Evolutionary conservation across 2,329 filamentous ascomycete genomes (phyloP), one percentile per base, ranked within the genome.

Genomic region (Cercospora sojina): DNA sequence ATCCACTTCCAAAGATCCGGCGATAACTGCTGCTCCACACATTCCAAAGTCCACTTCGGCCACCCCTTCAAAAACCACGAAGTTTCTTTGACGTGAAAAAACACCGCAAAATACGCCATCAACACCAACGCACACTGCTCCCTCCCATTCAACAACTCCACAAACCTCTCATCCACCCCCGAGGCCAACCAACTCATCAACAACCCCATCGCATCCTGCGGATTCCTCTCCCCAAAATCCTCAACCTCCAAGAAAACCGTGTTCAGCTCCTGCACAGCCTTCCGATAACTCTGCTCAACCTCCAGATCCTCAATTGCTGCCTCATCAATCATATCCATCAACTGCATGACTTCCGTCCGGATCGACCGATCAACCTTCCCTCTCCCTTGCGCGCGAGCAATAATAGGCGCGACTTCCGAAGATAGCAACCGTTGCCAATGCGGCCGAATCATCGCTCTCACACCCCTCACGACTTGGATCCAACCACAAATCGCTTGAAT

Each of bases 391-490:
- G 62, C 43, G 27, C 56, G 27, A 9, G 29, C 29, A 7, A 69
- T 47, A 3, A 69, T 27, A 31, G 62, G 58, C 25, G 64, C 67
- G 20, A 70, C 58, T 32, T 70, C 69, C 2, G 69, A 70, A 13
- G 58, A 32, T 20, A 64, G 25, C 3, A 70, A 38, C 6, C 62
- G 56, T 23, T 67, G 49, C 64, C 67, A 66, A 41, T 70, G 67
- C 27, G 60, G 64, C 12, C 31, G 16, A 20, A 70, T 59, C 23
- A 55, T 69, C 5, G 59, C 60, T 27, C 61, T 43, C 1, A 65
- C 60, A 4, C 69, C 69, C 35, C 64, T 61, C 10, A 69, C 61
- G 16, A 69, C 38, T 10, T 65, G 64, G 6, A 69, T 69, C 69
- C 67, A 70, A 23, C 64, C 43, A 47, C 56, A 64, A 18, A 69